Conservation (phyloP, 305 asterid species). For the Salvia sclarea region DNA sequence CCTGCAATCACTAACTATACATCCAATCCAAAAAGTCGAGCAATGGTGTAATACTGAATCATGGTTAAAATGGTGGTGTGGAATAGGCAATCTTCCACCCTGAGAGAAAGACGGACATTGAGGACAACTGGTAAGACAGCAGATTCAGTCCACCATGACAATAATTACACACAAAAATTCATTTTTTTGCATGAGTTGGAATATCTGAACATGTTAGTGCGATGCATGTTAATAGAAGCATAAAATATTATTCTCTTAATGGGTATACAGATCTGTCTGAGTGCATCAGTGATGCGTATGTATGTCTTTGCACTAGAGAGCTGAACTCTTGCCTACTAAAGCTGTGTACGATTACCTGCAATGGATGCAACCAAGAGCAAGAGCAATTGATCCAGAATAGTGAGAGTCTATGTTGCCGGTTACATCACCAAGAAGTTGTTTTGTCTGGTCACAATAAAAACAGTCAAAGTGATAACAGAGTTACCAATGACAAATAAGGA, state of each 20-base stretch:
- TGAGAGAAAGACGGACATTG: conserved; percentile 12
- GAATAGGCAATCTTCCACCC: conserved; percentile 4
- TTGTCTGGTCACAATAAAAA: conserved; percentile 62
- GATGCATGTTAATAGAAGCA: conserved; percentile 2
- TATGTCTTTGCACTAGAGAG: background rate
- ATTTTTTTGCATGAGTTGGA: background rate
- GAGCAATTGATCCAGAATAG: conserved; percentile 91
- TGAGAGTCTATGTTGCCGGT: conserved; percentile 57
- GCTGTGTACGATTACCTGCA: conserved; percentile 66
- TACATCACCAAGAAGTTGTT: conserved; percentile 79
- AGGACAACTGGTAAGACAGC: conserved; percentile 16
- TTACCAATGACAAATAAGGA: conserved; percentile 22
- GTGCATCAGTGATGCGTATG: background rate
- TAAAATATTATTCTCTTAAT: conserved; percentile 6
- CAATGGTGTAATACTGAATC: conserved; percentile 16
- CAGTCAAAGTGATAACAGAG: conserved; percentile 35
- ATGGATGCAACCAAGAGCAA: conserved; percentile 94
- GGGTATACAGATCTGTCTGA: background rate
- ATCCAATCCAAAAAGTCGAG: conserved; percentile 15
- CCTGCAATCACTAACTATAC: conserved; percentile 14
- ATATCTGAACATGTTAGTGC: background rate
- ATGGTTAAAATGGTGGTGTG: background rate
- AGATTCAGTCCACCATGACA: conserved; percentile 19
- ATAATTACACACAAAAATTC: background rate
- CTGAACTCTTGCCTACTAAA: conserved; percentile 24